A percentile compares a stretch with the other conserved stretches of the same genome.
Conservation (phyloP, 129 eudicot genomes). For the Artemisia annua region DNA sequence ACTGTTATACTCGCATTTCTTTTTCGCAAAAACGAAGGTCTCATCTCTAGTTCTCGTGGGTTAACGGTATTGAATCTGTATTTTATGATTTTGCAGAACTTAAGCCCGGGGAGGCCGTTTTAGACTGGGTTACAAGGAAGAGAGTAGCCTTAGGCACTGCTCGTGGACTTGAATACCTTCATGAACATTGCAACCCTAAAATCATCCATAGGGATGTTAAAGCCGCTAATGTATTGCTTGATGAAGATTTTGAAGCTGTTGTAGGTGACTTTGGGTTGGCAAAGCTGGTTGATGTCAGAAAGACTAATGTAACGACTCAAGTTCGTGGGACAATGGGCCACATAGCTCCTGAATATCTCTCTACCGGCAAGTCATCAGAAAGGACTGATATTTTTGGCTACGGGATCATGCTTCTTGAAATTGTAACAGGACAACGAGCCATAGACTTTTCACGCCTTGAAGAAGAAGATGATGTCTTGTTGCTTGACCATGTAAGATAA, state of each 20-base stretch:
- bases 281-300: conserved; percentile 90
- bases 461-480: conserved; percentile 95
- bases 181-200: conserved; percentile 96
- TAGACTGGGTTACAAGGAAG: conserved; percentile 86
- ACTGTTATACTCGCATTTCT: neutral
- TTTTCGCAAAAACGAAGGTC: neutral
- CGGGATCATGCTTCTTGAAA: conserved; percentile 95
- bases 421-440: conserved; percentile 95
- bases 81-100: conserved; percentile 45
- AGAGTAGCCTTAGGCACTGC: conserved; percentile 91
- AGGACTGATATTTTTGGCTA: conserved; percentile 95
- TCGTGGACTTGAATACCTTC: conserved; percentile 96
- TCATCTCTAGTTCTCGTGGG: neutral
- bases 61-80: neutral
- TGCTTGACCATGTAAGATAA: conserved; percentile 92
- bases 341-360: conserved; percentile 96
- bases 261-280: conserved; percentile 99
- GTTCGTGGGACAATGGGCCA: conserved; percentile 99
- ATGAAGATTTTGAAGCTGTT: conserved; percentile 96
- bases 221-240: conserved; percentile 93
- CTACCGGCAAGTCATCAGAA: conserved; percentile 98
- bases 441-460: conserved; percentile 95
- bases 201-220: conserved; percentile 97
- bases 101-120: conserved; percentile 83
- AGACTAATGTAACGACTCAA: conserved; percentile 93